Base-by-base conservation (phyloP, 176 grass and related monocot genomes). In the Eleusine indica region DNA sequence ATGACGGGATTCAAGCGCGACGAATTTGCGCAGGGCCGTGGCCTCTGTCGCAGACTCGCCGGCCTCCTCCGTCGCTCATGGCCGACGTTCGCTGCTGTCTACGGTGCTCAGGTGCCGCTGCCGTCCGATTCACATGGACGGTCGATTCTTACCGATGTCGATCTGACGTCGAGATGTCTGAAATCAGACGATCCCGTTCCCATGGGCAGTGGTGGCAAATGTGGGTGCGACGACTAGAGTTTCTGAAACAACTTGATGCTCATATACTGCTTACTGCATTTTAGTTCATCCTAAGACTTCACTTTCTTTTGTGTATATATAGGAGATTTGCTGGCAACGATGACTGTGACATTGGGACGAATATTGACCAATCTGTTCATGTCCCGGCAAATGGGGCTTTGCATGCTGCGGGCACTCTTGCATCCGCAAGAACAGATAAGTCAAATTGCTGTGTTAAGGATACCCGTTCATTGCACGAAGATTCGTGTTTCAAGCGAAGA, bases 361-460 rank as follows among this genome's bases (percentile, higher is more conserved):
- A 82, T 73, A 40, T 82, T 82, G 88, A 89, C 52, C 83, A 86
- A 0, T 6, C 77, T 18, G 18, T 28, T 80, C 69, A 66, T 66
- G 12, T 51, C 70, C 52, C 30, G 82, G 47, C 70, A 66, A 76
- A 76, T 57, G 89, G 75, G 66, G 46, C 79, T 76, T 79, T 82
- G 49, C 81, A 72, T 87, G 51, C 80, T 67, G 66, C 62, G 16
- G 69, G 18, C 71, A 74, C 77, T 75, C 61, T 47, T 42, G 42
- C 42, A 84, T 86, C 73, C 35, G 58, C 42, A 12, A 78, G 76
- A 84, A 12, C 64, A 83, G 66, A 71, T 29, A 66, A 25, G 42
- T 32, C 40, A 10, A 85, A 86, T 81, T 66, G 40, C 12, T 86
- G 79, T 90, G 73, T 49, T 41, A 94, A 70, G 22, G 75, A 83